phyloP scores from a whole-genome alignment of 2,329 filamentous ascomycete species.

The Apiospora hydei region DNA sequence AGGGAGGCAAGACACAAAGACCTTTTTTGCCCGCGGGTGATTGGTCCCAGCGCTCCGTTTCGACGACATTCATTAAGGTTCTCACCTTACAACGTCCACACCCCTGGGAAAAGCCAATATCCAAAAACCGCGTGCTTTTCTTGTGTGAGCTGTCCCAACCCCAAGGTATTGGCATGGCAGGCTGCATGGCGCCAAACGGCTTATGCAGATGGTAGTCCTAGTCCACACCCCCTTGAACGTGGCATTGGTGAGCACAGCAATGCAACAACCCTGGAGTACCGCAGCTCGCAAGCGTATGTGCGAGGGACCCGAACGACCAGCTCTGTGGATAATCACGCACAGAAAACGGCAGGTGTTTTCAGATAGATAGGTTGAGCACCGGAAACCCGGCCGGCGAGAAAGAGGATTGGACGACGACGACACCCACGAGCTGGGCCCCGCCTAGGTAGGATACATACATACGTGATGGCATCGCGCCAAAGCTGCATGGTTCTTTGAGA shows the following conservation, averaged over 20 bases:
- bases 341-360: neutral
- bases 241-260: conserved; percentile 10
- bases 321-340: neutral
- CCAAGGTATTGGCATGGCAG: neutral
- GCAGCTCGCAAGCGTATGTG: neutral
- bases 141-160: conserved; percentile 14
- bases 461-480: conserved; percentile 11
- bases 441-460: neutral
- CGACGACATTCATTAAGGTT: conserved; percentile 19
- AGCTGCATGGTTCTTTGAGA: conserved; percentile 12
- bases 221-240: conserved; percentile 2
- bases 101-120: neutral
- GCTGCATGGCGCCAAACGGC: conserved; percentile 19
- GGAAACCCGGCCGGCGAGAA: neutral
- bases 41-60: conserved; percentile 8
- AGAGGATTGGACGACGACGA: neutral
- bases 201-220: conserved; percentile 1
- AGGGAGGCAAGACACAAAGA: neutral
- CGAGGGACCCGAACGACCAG: neutral
- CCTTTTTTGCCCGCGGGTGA: neutral
- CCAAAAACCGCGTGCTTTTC: neutral
- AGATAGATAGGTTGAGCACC: neutral
- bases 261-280: neutral
- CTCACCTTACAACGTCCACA: neutral
- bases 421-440: neutral